Base-by-base conservation (phyloP, 352 stramenopile species). In the Aphanomyces invadans region DNA sequence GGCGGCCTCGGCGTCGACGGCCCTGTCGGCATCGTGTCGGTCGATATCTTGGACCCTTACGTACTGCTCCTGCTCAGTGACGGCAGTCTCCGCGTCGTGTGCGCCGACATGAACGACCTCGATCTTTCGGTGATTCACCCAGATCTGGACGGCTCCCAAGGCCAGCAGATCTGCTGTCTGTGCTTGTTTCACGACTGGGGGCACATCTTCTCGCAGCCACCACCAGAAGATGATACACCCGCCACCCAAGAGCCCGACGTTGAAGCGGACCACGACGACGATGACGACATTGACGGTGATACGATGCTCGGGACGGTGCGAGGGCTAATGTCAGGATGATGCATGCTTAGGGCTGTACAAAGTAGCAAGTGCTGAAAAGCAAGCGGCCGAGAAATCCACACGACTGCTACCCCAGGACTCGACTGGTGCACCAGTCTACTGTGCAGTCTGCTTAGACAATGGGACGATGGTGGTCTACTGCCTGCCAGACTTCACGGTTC, bases 101-200 rank as follows among this genome's bases (percentile, higher is more conserved):
- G 89, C 75, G 86, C 83, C 52, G 85, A 94, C 39, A 79, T 83
- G 70, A 79, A 88, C 71, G 86, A 95, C 52, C 72, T 92, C 59
- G 86, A 94, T 60, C 52, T 94, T 21, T 89, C 81, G 1, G 86
- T 94, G 0, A 78, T 94, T 42, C 80, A 90, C 33, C 86, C 86
- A 11, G 79, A 87, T 10, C 76, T 91, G 17, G 21, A 57, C 31
- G 68, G 79, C 17, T 88, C 83, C 51, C 62, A 79, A 28, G 77
- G 83, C 21, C 4, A 17, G n/a, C 65, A 70, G 0, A 88, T 88
- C 38, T 90, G 81, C 62, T 77, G 81, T 4, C 77, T 80, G 9
- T 94, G 85, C 60, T 71, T 94, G 23, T 94, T 94, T 54, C 83
- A 90, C 63, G 85, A 94, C 65, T 94, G 85, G 85, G 72, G 79